Percentiles rank a stretch among this genome's conserved stretches.
Evolutionary conservation across 73 alveolate species (phyloP).

Genomic region (Symbiodinium natans): DNA sequence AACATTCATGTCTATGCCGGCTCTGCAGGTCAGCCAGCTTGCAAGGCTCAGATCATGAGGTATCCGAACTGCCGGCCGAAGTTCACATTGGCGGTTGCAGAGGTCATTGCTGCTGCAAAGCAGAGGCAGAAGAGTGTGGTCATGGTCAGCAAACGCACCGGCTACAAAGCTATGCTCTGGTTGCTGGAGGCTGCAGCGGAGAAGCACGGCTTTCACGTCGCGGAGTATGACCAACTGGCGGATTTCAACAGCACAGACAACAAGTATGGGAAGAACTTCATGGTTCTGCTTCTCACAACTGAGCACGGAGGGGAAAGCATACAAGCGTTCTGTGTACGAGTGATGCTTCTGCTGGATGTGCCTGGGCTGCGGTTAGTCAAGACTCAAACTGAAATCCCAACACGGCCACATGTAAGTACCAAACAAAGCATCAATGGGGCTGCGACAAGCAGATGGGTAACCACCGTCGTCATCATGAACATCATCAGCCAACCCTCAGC

Average conservation of each 20-base stretch:
- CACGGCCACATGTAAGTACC: too few species aligned
- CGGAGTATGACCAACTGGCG: slow-evolving; percentile 40
- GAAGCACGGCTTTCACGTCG: slow-evolving; percentile 21
- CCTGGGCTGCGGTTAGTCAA: background rate
- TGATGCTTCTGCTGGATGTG: background rate
- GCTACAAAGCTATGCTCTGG: slow-evolving; percentile 37
- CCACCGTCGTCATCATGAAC: too few species aligned
- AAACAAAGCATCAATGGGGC: too few species aligned
- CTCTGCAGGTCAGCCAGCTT: slow-evolving; percentile 5
- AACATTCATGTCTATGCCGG: slow-evolving; percentile 20
- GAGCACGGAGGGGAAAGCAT: too few species aligned
- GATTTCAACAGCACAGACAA: slow-evolving; percentile 19
- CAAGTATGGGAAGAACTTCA: slow-evolving; percentile 2
- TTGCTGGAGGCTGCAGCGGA: slow-evolving; percentile 17
- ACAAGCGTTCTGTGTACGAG: too few species aligned
- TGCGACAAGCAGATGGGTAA: too few species aligned
- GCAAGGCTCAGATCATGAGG: slow-evolving; percentile 1
- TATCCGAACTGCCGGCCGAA: slow-evolving; percentile 34
- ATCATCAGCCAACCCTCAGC: too few species aligned
- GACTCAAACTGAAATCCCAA: too few species aligned
- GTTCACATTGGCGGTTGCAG: background rate
- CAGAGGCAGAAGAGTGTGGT: slow-evolving; percentile 17
- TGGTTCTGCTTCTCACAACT: slow-evolving; percentile 8
- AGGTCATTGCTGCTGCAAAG: slow-evolving; percentile 21
- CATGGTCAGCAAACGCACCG: slow-evolving; percentile 7